Evolutionary conservation across 2,329 filamentous ascomycete genomes (phyloP).

Genomic region (Trichocomaceae sp.): DNA sequence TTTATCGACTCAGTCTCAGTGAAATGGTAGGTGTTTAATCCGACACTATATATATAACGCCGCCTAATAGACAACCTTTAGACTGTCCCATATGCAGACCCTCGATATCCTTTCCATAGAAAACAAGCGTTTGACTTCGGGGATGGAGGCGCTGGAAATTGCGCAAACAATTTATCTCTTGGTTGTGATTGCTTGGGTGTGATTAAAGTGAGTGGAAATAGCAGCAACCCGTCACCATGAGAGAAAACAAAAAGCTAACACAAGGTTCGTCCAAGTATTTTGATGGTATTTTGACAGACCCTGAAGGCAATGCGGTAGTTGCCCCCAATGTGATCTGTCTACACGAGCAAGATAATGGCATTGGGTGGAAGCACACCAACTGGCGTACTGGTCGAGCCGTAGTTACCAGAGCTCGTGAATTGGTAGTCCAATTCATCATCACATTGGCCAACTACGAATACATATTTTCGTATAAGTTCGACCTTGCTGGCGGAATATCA

Average conservation of each 20-base stretch:
- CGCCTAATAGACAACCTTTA: conserved; percentile 10
- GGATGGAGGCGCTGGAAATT: conserved; percentile 59
- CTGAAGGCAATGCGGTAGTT: conserved; percentile 51
- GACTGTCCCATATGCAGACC: conserved; percentile 50
- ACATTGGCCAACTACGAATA: conserved; percentile 68
- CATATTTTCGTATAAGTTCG: conserved; percentile 65
- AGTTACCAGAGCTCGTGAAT: conserved; percentile 56
- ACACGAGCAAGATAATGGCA: conserved; percentile 64
- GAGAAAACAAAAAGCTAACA: not conserved
- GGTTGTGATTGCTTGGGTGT: conserved; percentile 65
- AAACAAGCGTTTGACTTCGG: conserved; percentile 66
- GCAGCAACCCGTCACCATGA: not conserved
- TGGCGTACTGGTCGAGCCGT: conserved; percentile 60
- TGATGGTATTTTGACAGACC: conserved; percentile 51
- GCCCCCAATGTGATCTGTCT: conserved; percentile 64
- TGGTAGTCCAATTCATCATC: conserved; percentile 64
- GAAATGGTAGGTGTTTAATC: conserved; percentile 55
- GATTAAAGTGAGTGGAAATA: conserved; percentile 43
- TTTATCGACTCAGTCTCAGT: conserved; percentile 59
- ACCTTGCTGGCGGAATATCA: conserved; percentile 60
- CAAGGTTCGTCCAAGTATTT: conserved; percentile 42
- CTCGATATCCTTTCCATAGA: conserved; percentile 60
- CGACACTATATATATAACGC: conserved; percentile 23
- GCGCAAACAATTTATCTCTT: conserved; percentile 62
- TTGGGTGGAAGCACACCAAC: conserved; percentile 67